A percentile compares a stretch with the other conserved stretches of the same genome.
These are phyloP conservation scores for Neonectria faginata DNA, from an alignment of 2,329 filamentous ascomycete species.

Conservation along the genomic window DNA sequence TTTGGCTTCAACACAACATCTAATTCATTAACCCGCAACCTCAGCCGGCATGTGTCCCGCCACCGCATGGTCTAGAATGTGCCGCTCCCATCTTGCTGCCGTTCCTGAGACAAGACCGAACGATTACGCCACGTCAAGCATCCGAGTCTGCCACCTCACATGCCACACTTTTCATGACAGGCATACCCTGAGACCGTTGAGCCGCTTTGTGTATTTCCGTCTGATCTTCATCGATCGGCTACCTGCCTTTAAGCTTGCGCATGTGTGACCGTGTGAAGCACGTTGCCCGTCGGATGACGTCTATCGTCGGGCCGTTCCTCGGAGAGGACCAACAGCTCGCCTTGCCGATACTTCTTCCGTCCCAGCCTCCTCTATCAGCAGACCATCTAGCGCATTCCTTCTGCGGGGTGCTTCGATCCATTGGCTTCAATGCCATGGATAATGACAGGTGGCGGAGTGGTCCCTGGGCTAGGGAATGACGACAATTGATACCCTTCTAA, in stretches of 20 bases:
- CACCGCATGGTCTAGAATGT: slow-evolving; percentile 4
- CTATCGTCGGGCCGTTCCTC: slow-evolving; percentile 15
- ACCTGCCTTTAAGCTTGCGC: neutral
- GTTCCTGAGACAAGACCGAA: slow-evolving; percentile 6
- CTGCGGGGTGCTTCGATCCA: slow-evolving; percentile 7
- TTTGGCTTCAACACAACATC: slow-evolving; percentile 2
- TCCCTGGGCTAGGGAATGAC: slow-evolving; percentile 24
- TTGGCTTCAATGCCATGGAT: slow-evolving; percentile 5
- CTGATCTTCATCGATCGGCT: neutral
- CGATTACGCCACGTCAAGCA: slow-evolving; percentile 12
- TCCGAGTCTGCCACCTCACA: slow-evolving; percentile 22
- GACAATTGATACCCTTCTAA: slow-evolving; percentile 27
- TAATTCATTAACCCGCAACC: neutral
- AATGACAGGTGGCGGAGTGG: slow-evolving; percentile 11
- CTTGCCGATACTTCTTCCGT: slow-evolving; percentile 3
- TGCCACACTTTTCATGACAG: neutral
- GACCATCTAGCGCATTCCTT: slow-evolving; percentile 21
- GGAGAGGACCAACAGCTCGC: slow-evolving; percentile 6
- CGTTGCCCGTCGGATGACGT: neutral
- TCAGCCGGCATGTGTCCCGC: neutral
- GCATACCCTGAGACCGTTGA: neutral
- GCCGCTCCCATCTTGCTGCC: slow-evolving; percentile 4
- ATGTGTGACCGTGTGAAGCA: neutral
- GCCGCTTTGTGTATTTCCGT: neutral
- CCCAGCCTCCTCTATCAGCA: slow-evolving; percentile 13